Percentiles rank a stretch among this genome's conserved stretches.
These are phyloP conservation scores for Tuber umbilicatum DNA, from an alignment of 495 filamentous ascomycete genomes.

Conservation along the genomic window DNA sequence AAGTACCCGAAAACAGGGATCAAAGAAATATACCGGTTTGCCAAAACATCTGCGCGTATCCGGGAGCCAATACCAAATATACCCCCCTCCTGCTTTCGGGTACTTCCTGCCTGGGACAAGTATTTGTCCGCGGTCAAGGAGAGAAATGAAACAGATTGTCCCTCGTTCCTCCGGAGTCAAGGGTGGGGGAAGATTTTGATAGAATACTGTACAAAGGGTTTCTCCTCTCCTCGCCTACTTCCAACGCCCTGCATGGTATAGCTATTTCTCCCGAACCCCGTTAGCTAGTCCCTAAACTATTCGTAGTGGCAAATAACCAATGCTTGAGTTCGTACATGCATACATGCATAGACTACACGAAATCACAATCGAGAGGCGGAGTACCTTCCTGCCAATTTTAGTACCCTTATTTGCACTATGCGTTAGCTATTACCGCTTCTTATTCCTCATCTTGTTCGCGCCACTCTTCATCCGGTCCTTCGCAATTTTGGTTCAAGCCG, in stretches of 20 bases:
- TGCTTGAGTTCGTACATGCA: neutral
- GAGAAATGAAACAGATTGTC: neutral
- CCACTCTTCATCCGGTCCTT: neutral
- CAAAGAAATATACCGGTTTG: neutral
- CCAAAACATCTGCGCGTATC: neutral
- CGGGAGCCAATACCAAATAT: neutral
- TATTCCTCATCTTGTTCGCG: neutral
- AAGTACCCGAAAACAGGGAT: neutral
- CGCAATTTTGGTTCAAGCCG: neutral
- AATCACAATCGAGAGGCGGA: neutral
- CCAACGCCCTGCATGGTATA: neutral
- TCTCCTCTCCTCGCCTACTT: neutral
- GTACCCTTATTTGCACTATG: neutral
- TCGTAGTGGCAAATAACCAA: neutral
- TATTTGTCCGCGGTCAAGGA: neutral
- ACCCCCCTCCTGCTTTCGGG: neutral
- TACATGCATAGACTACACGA: neutral
- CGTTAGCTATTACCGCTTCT: neutral
- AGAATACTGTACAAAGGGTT: neutral
- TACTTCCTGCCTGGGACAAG: neutral
- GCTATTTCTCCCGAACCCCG: neutral
- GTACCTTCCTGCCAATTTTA: neutral
- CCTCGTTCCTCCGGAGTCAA: neutral
- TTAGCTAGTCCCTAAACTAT: neutral
- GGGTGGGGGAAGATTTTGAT: neutral